These are phyloP conservation scores for Tolypocladium ophioglossoides DNA, from an alignment of 2,329 filamentous ascomycete genomes.

Conservation along the genomic window DNA sequence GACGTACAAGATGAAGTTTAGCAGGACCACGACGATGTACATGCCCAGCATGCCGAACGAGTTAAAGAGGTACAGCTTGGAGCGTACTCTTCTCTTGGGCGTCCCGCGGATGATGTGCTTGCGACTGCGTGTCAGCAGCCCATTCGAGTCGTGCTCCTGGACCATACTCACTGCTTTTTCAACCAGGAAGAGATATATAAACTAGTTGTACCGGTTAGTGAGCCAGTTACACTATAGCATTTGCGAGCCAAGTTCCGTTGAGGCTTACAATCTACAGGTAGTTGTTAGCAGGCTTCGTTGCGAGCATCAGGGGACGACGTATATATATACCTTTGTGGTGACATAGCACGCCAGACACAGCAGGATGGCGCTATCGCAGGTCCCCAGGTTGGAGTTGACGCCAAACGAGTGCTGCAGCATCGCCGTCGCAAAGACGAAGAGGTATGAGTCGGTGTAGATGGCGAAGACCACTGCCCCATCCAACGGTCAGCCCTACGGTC, in stretches of 20 bases:
- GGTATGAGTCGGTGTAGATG: conserved; percentile 49
- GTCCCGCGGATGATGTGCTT: conserved; percentile 48
- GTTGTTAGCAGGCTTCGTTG: not conserved
- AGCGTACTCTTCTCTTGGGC: conserved; percentile 39
- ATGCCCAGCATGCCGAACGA: conserved; percentile 42
- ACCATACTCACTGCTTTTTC: conserved; percentile 44
- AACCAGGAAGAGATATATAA: conserved; percentile 56
- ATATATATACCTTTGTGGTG: conserved; percentile 44
- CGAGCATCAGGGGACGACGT: not conserved
- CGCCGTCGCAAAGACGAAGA: conserved; percentile 47
- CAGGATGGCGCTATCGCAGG: conserved; percentile 48
- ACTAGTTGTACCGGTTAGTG: conserved; percentile 12
- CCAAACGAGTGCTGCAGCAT: conserved; percentile 47
- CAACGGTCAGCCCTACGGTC: not conserved
- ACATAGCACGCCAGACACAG: conserved; percentile 53
- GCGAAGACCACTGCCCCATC: conserved; percentile 40
- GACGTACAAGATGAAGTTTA: conserved; percentile 53
- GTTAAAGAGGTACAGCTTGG: conserved; percentile 51
- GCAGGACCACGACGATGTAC: conserved; percentile 35
- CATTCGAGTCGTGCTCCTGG: not conserved
- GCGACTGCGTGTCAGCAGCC: not conserved
- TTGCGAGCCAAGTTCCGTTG: no score
- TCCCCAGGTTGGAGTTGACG: conserved; percentile 35
- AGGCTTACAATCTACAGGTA: conserved; percentile 20
- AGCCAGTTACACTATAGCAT: not conserved